These are phyloP conservation scores for Melastoma candidum DNA, from an alignment of 441 rosid species.

Conservation along the genomic window DNA sequence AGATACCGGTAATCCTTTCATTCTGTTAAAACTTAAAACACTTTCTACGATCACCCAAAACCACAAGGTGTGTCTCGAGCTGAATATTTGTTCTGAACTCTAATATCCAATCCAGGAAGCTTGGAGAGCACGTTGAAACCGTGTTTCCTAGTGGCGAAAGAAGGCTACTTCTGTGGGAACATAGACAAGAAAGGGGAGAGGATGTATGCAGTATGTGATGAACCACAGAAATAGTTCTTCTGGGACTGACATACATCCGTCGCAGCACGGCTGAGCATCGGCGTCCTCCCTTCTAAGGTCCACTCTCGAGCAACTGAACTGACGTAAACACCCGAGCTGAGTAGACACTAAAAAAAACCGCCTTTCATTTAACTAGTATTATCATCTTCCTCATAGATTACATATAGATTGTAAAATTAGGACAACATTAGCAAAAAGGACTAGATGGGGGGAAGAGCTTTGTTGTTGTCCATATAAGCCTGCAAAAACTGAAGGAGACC, in stretches of 20 bases:
- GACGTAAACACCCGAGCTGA: not conserved
- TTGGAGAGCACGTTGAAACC: slow-evolving; percentile 23
- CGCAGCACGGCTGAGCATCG: slow-evolving; percentile 39
- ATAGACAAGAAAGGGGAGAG: slow-evolving; percentile 22
- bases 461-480: too few relatives aligned
- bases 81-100: not conserved
- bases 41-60: not conserved
- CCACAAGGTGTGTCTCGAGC: too few relatives aligned
- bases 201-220: slow-evolving; percentile 26
- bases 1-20: slow-evolving; percentile 13
- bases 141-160: slow-evolving; percentile 25
- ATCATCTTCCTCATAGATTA: too few relatives aligned
- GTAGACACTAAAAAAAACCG: too few relatives aligned
- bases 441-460: too few relatives aligned
- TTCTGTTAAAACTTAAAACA: not conserved
- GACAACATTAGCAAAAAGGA: too few relatives aligned
- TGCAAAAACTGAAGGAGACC: too few relatives aligned
- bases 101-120: slow-evolving; percentile 14
- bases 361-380: too few relatives aligned
- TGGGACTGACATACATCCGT: slow-evolving; percentile 45
- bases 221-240: slow-evolving; percentile 29
- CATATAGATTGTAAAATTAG: too few relatives aligned
- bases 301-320: slow-evolving; percentile 20
- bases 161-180: slow-evolving; percentile 21
- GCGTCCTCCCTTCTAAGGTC: slow-evolving; percentile 17